Evolutionary conservation across 257 asterid genomes (phyloP).

Genomic region (Nicotiana otophora): DNA sequence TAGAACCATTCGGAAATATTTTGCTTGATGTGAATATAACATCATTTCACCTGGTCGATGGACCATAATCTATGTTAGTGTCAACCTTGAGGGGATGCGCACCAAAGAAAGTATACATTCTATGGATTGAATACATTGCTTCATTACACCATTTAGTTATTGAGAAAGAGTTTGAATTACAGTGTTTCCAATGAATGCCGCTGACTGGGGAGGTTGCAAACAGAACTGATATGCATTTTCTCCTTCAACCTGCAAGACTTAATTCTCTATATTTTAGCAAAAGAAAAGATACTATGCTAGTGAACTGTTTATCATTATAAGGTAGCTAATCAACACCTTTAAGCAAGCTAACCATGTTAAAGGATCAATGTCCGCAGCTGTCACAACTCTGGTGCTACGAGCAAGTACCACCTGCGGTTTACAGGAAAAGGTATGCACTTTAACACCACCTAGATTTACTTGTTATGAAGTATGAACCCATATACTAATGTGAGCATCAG

Average conservation of each 20-base stretch:
- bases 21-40: background rate
- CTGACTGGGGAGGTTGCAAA: constrained; percentile 83
- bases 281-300: background rate
- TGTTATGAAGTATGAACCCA: background rate
- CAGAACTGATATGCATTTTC: constrained; percentile 79
- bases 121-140: constrained; percentile 1
- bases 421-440: background rate
- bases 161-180: constrained; percentile 38
- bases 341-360: constrained; percentile 67
- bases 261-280: background rate
- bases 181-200: constrained; percentile 95
- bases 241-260: constrained; percentile 59
- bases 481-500: background rate
- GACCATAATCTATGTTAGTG: background rate
- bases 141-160: background rate
- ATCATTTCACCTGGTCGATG: background rate
- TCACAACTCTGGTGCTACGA: constrained; percentile 81
- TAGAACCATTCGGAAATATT: background rate
- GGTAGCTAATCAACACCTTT: constrained; percentile 42
- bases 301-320: background rate
- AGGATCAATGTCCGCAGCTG: constrained; percentile 70
- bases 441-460: background rate
- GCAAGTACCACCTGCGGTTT: constrained; percentile 84
- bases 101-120: background rate
- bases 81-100: background rate